Evolutionary conservation across 768 basidiomycete genomes (phyloP).

Genomic region (Hypholoma sublateritium): DNA sequence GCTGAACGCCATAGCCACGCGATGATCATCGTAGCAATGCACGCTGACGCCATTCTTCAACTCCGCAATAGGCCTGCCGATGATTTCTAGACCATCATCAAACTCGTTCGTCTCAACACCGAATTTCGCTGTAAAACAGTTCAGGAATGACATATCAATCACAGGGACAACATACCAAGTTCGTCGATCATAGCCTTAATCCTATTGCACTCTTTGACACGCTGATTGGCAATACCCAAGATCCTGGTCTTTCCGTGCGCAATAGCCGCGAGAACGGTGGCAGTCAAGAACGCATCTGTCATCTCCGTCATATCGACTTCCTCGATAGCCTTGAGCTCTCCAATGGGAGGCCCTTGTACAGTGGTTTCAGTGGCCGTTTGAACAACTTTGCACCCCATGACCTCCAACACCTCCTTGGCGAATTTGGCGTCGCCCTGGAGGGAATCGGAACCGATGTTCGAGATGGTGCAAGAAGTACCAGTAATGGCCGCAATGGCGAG

Average conservation of each 20-base stretch:
- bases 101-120: slow-evolving; percentile 91
- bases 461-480: slow-evolving; percentile 92
- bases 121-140: slow-evolving; percentile 71
- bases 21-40: slow-evolving; percentile 97
- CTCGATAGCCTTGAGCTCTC: slow-evolving; percentile 79
- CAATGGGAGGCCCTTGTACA: slow-evolving; percentile 84
- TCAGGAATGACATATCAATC: background rate
- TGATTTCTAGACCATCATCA: slow-evolving; percentile 89
- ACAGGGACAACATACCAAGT: slow-evolving; percentile 59
- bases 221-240: slow-evolving; percentile 93
- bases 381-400: slow-evolving; percentile 90
- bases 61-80: slow-evolving; percentile 66
- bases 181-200: slow-evolving; percentile 97
- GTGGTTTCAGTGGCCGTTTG: slow-evolving; percentile 91
- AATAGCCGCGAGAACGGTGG: slow-evolving; percentile 89
- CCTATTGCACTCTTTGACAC: slow-evolving; percentile 97
- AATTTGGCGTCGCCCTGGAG: slow-evolving; percentile 98
- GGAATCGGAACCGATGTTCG: slow-evolving; percentile 86
- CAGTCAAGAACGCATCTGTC: slow-evolving; percentile 99
- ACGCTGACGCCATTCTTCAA: slow-evolving; percentile 75
- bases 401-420: slow-evolving; percentile 88
- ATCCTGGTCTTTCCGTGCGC: slow-evolving; percentile 75
- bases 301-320: slow-evolving; percentile 98
- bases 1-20: slow-evolving; percentile 98
- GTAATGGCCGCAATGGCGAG: slow-evolving; percentile 97